Evolutionary conservation across 2,329 filamentous ascomycete genomes (phyloP).

Genomic region (Penicillium glabrum): DNA sequence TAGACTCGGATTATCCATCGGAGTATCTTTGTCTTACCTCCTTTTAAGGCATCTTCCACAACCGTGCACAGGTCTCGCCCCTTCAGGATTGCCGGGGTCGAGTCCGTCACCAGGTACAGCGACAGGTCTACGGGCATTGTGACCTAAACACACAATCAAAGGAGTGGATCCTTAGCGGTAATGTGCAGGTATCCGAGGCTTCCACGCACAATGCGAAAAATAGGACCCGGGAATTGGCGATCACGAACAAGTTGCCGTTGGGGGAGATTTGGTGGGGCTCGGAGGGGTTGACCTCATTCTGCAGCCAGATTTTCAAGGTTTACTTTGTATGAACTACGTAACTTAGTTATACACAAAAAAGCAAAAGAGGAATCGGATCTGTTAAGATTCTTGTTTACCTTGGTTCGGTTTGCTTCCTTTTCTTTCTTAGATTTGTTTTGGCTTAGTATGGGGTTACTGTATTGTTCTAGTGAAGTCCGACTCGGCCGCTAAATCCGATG

Average conservation of each 20-base stretch:
- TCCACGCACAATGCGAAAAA: slow-evolving; percentile 4
- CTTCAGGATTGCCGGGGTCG: slow-evolving; percentile 79
- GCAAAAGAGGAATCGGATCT: no score
- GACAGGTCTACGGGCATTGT: slow-evolving; percentile 66
- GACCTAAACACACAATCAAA: not conserved
- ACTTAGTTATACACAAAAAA: not conserved
- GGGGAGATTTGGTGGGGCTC: slow-evolving; percentile 17
- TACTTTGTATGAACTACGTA: not conserved
- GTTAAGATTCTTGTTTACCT: not conserved
- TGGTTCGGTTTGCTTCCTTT: not conserved
- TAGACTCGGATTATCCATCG: not conserved
- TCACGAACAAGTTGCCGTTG: slow-evolving; percentile 12
- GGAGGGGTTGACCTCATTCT: slow-evolving; percentile 17
- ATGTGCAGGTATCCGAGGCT: not conserved
- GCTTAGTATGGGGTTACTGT: not conserved
- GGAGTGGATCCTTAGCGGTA: not conserved
- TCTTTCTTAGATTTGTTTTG: not conserved
- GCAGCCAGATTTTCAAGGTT: slow-evolving; percentile 1
- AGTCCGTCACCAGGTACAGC: slow-evolving; percentile 90
- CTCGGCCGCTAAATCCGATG: not conserved
- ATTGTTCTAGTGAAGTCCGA: not conserved
- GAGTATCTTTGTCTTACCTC: slow-evolving; percentile 53
- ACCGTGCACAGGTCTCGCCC: slow-evolving; percentile 67
- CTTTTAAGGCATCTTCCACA: slow-evolving; percentile 72
- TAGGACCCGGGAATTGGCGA: not conserved